Conservation (phyloP, 2,329 filamentous ascomycete species). For the Chaetomiaceae sp. region DNA sequence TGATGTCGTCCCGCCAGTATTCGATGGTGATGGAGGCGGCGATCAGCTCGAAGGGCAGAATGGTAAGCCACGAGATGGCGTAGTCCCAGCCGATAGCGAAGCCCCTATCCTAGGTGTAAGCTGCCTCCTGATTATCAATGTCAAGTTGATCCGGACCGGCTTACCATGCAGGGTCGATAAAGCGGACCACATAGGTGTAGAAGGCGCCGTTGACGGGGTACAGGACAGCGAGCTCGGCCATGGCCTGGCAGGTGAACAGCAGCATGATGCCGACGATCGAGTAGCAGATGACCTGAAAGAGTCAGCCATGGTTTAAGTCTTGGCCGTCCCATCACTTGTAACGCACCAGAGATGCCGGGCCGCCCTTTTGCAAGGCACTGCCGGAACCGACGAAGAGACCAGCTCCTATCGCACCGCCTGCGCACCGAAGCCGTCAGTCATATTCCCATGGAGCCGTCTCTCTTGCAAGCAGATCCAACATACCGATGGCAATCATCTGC, state of each 20-base stretch:
- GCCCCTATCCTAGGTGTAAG: slow-evolving; percentile 32
- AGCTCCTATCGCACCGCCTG: slow-evolving; percentile 43
- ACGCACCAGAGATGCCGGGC: slow-evolving; percentile 43
- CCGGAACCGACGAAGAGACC: slow-evolving; percentile 70
- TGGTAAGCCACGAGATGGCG: slow-evolving; percentile 44
- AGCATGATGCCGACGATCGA: slow-evolving; percentile 55
- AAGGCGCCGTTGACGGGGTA: slow-evolving; percentile 61
- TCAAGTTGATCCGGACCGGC: slow-evolving; percentile 1
- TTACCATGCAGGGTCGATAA: slow-evolving; percentile 55
- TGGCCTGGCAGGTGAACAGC: slow-evolving; percentile 54
- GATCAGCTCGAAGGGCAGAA: slow-evolving; percentile 51
- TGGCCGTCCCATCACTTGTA: background rate
- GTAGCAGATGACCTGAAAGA: slow-evolving; percentile 44
- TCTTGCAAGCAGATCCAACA: slow-evolving; percentile 7
- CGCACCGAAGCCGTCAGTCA: background rate
- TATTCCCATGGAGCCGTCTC: background rate
- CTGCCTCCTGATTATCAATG: too few relatives aligned
- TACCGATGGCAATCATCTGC: slow-evolving; percentile 45
- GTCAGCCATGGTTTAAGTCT: background rate
- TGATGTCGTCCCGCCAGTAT: slow-evolving; percentile 50
- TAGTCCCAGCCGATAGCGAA: slow-evolving; percentile 54
- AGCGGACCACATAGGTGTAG: slow-evolving; percentile 57
- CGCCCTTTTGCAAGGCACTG: slow-evolving; percentile 54
- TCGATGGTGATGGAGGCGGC: slow-evolving; percentile 50
- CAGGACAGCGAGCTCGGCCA: slow-evolving; percentile 56